A percentile compares a stretch with the other conserved stretches of the same genome.
These are phyloP conservation scores for Syzygium syzygioides DNA, from an alignment of 441 rosid species.

Conservation along the genomic window DNA sequence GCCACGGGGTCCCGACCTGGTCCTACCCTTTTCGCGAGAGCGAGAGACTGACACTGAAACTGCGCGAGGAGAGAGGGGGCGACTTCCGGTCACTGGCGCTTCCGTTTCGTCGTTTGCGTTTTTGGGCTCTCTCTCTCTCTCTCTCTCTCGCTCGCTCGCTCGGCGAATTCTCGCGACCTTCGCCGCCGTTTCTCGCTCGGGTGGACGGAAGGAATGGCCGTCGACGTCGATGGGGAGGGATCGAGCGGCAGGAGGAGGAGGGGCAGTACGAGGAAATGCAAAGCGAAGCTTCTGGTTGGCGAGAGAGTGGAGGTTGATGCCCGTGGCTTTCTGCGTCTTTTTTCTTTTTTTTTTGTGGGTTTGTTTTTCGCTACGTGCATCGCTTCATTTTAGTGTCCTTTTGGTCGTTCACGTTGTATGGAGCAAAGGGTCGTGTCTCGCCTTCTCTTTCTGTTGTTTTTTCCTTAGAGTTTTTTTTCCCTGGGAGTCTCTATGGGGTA, in stretches of 20 bases:
- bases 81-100: neutral
- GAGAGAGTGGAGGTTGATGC: slow-evolving; percentile 36
- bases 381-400: neutral
- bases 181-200: neutral
- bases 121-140: neutral
- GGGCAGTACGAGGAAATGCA: slow-evolving; percentile 3
- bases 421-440: neutral
- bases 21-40: neutral
- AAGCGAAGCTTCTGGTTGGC: slow-evolving; percentile 19
- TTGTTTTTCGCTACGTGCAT: neutral
- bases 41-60: neutral
- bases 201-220: neutral
- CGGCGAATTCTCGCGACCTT: neutral
- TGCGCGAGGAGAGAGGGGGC: neutral
- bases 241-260: neutral
- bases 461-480: neutral
- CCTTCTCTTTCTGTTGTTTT: neutral
- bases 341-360: neutral
- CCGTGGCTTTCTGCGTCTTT: neutral
- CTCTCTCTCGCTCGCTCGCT: neutral
- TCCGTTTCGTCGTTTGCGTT: neutral
- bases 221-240: neutral
- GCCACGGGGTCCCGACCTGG: neutral
- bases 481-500: neutral
- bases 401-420: neutral